Percentiles rank a stretch among this genome's conserved stretches.
These are phyloP conservation scores for Hippophae tibetana DNA, from an alignment of 306 rosid species.

Conservation along the genomic window DNA sequence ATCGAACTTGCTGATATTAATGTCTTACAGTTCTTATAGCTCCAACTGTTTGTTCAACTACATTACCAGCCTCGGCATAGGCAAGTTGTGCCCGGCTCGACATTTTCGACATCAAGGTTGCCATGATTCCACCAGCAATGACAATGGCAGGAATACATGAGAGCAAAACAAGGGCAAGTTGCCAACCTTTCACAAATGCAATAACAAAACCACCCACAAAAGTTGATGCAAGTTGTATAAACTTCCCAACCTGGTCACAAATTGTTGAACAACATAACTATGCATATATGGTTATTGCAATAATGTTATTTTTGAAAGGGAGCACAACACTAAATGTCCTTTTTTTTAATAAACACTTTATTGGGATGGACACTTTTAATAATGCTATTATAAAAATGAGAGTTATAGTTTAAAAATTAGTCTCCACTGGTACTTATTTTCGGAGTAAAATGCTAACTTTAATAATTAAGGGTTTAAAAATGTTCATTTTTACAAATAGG, in stretches of 20 bases:
- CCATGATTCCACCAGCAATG: slow-evolving; percentile 34
- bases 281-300: no score
- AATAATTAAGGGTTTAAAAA: no score
- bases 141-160: slow-evolving; percentile 47
- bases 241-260: slow-evolving; percentile 64
- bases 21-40: slow-evolving; percentile 61
- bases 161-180: slow-evolving; percentile 43
- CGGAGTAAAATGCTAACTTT: no score
- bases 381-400: no score
- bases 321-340: no score
- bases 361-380: no score
- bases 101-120: slow-evolving; percentile 41
- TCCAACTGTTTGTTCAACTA: slow-evolving; percentile 68
- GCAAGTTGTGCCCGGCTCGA: slow-evolving; percentile 61
- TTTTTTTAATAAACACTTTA: no score
- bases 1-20: not conserved
- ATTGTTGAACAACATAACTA: no score
- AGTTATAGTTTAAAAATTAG: no score
- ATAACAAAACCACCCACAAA: slow-evolving; percentile 58
- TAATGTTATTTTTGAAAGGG: no score
- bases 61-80: slow-evolving; percentile 69
- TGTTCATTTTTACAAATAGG: no score
- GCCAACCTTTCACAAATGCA: slow-evolving; percentile 64
- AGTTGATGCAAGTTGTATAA: slow-evolving; percentile 48
- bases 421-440: no score